These are phyloP conservation scores for Cylindrodendrum hubeiense DNA, from an alignment of 2,329 filamentous ascomycete species.

Conservation along the genomic window DNA sequence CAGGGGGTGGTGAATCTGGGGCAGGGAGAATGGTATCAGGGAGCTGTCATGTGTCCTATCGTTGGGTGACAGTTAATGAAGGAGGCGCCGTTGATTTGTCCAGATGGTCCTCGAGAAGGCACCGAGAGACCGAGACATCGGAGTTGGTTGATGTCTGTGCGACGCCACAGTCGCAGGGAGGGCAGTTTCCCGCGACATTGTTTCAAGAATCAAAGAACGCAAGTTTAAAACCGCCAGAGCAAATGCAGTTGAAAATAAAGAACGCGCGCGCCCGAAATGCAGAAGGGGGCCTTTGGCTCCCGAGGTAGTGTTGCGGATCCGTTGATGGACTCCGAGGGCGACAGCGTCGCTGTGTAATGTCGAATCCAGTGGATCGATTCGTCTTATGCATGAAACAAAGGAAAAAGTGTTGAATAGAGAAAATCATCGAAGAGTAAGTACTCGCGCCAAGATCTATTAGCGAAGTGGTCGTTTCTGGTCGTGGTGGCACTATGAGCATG, in stretches of 20 bases:
- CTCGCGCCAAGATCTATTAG: constrained; percentile 44
- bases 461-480: constrained; percentile 45
- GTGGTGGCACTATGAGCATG: constrained; percentile 44
- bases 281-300: constrained; percentile 34
- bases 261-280: constrained; percentile 40
- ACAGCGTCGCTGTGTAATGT: constrained; percentile 35
- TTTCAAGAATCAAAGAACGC: constrained; percentile 36
- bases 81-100: constrained; percentile 26
- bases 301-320: constrained; percentile 24
- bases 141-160: constrained; percentile 36
- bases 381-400: constrained; percentile 41
- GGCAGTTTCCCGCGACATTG: constrained; percentile 35
- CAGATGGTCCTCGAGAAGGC: constrained; percentile 19
- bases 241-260: constrained; percentile 38
- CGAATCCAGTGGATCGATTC: constrained; percentile 28
- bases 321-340: constrained; percentile 33
- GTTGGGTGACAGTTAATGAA: constrained; percentile 30
- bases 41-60: constrained; percentile 34
- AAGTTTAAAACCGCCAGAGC: constrained; percentile 33
- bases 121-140: constrained; percentile 37
- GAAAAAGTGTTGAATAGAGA: constrained; percentile 26
- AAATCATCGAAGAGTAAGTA: constrained; percentile 37
- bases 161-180: constrained; percentile 34
- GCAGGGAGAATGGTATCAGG: constrained; percentile 44
- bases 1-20: constrained; percentile 37